These are phyloP conservation scores for Zopfochytrium polystomum DNA, from an alignment of 371 early-diverging fungal genomes.

Conservation along the genomic window DNA sequence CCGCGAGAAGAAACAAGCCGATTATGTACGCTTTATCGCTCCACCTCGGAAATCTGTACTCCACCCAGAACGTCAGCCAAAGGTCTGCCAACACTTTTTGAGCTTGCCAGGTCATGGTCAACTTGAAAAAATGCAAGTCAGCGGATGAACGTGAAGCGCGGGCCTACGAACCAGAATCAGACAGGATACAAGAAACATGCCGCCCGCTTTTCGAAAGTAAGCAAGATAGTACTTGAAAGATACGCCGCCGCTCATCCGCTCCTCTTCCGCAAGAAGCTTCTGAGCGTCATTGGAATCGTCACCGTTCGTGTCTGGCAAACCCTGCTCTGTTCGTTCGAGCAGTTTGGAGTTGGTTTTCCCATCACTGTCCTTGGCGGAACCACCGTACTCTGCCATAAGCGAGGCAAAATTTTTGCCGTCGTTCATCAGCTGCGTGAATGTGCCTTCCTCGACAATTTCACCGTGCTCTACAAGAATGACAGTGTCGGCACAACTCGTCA, in stretches of 20 bases:
- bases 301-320: constrained; percentile 3
- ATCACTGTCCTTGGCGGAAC: too few species aligned
- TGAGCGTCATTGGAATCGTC: constrained; percentile 12
- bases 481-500: constrained; percentile 29
- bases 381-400: constrained; percentile 11
- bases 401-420: constrained; percentile 7
- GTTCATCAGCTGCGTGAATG: constrained; percentile 53
- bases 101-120: constrained; percentile 20
- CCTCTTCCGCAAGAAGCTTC: constrained; percentile 11
- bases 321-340: not conserved
- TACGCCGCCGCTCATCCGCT: constrained; percentile 10
- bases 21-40: constrained; percentile 5
- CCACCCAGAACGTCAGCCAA: constrained; percentile 37
- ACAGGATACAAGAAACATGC: too few species aligned
- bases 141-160: too few species aligned
- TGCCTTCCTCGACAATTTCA: constrained; percentile 58
- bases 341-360: too few species aligned
- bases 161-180: too few species aligned
- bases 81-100: constrained; percentile 27
- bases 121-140: too few species aligned
- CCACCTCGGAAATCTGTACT: constrained; percentile 29
- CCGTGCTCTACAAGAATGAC: constrained; percentile 51
- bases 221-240: constrained; percentile 3
- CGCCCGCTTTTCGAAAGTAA: too few species aligned
- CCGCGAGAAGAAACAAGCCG: not conserved